Evolutionary conservation across 2,329 filamentous ascomycete species (phyloP).

Genomic region (Ceratocystis alfenasii): DNA sequence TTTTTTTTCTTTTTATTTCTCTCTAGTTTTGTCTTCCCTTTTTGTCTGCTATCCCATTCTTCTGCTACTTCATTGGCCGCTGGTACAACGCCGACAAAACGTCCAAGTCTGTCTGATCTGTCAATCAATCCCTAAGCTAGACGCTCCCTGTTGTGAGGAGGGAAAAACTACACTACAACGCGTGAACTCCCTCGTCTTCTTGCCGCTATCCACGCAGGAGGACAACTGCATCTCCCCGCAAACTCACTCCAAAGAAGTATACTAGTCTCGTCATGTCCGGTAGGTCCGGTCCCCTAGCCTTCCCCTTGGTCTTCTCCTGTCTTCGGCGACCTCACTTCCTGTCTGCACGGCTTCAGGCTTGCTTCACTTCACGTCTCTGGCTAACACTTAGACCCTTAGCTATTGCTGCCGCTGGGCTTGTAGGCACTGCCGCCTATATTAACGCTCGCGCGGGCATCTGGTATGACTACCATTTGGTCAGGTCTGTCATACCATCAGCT

Average conservation of each 20-base stretch:
- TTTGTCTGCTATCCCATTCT: not conserved
- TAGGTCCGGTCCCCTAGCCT: not conserved
- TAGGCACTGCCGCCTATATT: constrained; percentile 57
- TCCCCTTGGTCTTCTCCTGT: not conserved
- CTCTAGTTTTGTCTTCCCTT: not conserved
- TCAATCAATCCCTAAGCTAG: not conserved
- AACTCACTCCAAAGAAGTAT: not conserved
- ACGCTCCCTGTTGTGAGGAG: not conserved
- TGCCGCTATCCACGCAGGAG: not conserved
- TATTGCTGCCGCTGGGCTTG: constrained; percentile 41
- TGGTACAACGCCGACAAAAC: not conserved
- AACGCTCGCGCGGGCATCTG: constrained; percentile 57
- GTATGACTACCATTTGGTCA: constrained; percentile 54
- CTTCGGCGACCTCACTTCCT: not conserved
- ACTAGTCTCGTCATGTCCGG: not conserved
- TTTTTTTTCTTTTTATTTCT: not conserved
- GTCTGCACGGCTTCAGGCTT: not conserved
- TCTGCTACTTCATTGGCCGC: not conserved
- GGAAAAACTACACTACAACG: not conserved
- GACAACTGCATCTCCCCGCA: too few species aligned
- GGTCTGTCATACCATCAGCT: constrained; percentile 35
- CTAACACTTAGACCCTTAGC: constrained; percentile 13
- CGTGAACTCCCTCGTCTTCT: not conserved
- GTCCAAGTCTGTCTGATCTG: not conserved
- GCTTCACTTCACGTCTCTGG: not conserved